Conservation (phyloP, 2,329 filamentous ascomycete genomes). For the Sphaerulina vaccinii region DNA sequence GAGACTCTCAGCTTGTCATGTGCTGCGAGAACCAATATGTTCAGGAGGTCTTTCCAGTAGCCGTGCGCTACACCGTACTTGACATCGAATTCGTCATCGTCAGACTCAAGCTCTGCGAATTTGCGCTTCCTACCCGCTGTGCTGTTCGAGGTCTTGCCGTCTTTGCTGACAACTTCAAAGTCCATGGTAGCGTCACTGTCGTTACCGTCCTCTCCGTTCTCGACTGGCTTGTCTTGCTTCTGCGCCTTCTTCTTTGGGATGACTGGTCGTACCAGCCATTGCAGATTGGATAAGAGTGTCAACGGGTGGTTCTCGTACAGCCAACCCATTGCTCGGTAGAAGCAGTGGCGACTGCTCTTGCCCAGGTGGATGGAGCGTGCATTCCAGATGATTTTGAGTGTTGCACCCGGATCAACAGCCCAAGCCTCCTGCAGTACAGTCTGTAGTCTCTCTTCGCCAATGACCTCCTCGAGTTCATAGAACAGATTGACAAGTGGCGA, state of each 20-base stretch:
- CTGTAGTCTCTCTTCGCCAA: conserved; percentile 41
- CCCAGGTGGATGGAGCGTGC: conserved; percentile 61
- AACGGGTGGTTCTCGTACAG: conserved; percentile 55
- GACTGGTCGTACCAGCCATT: conserved; percentile 56
- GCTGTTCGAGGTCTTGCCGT: conserved; percentile 11
- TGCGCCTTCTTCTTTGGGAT: conserved; percentile 56
- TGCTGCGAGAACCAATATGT: conserved; percentile 54
- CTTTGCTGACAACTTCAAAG: conserved; percentile 18
- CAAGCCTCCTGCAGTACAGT: conserved; percentile 52
- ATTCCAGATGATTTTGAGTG: conserved; percentile 62
- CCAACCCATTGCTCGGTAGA: conserved; percentile 52
- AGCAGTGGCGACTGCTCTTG: conserved; percentile 50
- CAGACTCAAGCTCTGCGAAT: conserved; percentile 17
- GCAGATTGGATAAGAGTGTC: conserved; percentile 55
- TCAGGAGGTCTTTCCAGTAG: conserved; percentile 63
- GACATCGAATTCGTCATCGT: conserved; percentile 29
- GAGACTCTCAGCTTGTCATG: conserved; percentile 49
- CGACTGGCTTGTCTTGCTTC: conserved; percentile 37
- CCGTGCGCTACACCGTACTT: conserved; percentile 53
- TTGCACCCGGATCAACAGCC: conserved; percentile 48
- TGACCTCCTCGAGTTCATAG: conserved; percentile 49
- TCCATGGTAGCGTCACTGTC: conserved; percentile 30
- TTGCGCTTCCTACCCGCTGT: conserved; percentile 26
- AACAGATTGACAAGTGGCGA: conserved; percentile 56
- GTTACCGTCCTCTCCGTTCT: conserved; percentile 21